phyloP scores from a whole-genome alignment of 75 land plant genomes.

The Selaginella tamariscina region DNA sequence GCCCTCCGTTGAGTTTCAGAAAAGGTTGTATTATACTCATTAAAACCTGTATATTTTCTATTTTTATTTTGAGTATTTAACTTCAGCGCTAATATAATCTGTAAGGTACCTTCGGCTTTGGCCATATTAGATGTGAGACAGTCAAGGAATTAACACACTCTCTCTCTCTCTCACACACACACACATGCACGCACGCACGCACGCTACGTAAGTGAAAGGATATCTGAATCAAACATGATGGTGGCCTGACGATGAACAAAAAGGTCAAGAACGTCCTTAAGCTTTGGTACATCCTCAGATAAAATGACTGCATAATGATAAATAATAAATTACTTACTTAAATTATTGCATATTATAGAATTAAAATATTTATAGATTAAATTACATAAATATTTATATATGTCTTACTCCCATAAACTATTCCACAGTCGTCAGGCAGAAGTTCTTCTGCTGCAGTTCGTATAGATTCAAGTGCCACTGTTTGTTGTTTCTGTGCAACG shows the following conservation, averaged over 20 bases:
- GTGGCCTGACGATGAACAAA: neutral
- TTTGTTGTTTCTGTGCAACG: conserved; percentile 6
- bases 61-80: too few relatives aligned
- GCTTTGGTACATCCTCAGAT: conserved; percentile 3
- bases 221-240: neutral
- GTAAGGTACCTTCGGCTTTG: conserved; percentile 1
- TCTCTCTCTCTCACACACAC: neutral
- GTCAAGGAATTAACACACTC: neutral
- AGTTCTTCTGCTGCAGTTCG: conserved; percentile 2
- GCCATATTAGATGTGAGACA: neutral
- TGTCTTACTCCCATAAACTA: conserved; percentile 8
- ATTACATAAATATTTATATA: too few relatives aligned
- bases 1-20: too few relatives aligned
- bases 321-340: neutral
- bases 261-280: neutral
- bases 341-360: neutral
- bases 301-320: neutral
- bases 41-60: too few relatives aligned
- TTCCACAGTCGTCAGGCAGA: conserved; percentile 6
- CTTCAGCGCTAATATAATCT: neutral
- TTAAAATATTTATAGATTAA: neutral
- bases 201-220: neutral
- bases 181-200: neutral
- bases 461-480: conserved; percentile 4
- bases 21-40: too few relatives aligned